phyloP scores from a whole-genome alignment of 495 filamentous ascomycete genomes.

The Aspergillus indologenus region DNA sequence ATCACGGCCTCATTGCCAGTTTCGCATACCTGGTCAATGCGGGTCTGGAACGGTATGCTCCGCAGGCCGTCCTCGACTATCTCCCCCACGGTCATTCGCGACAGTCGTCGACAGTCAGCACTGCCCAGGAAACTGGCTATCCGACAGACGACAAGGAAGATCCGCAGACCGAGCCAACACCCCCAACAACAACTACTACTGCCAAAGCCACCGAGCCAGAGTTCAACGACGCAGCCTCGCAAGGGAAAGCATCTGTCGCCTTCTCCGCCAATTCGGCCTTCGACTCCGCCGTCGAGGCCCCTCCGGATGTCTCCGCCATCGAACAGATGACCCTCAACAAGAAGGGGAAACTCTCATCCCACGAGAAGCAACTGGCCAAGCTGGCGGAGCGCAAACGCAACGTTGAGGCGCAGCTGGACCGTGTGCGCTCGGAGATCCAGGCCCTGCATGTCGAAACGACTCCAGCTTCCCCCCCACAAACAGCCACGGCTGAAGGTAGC shows the following conservation, averaged over 20 bases:
- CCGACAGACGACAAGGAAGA: slow-evolving; percentile 16
- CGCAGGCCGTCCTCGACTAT: slow-evolving; percentile 49
- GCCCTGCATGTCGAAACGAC: slow-evolving; percentile 25
- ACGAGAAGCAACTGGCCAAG: slow-evolving; percentile 74
- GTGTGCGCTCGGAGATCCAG: slow-evolving; percentile 41
- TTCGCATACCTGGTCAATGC: slow-evolving; percentile 41
- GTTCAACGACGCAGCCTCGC: slow-evolving; percentile 23
- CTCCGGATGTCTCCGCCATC: slow-evolving; percentile 22
- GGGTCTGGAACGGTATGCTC: slow-evolving; percentile 41
- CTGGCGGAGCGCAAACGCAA: slow-evolving; percentile 67
- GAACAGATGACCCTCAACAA: slow-evolving; percentile 31
- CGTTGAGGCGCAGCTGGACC: slow-evolving; percentile 64
- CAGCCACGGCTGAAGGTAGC: neutral
- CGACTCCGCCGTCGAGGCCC: slow-evolving; percentile 21
- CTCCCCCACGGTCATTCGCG: slow-evolving; percentile 34
- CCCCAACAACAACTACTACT: neutral
- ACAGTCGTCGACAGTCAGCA: slow-evolving; percentile 36
- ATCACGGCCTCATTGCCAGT: slow-evolving; percentile 45
- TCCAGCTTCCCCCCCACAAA: too few relatives aligned
- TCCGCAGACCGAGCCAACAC: slow-evolving; percentile 7
- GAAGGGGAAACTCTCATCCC: slow-evolving; percentile 41
- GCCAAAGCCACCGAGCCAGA: slow-evolving; percentile 14
- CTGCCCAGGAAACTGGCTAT: slow-evolving; percentile 19
- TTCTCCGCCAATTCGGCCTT: slow-evolving; percentile 21
- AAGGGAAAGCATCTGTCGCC: slow-evolving; percentile 21